Base-by-base conservation (phyloP, 257 asterid genomes). In the Capsicum chinense region DNA sequence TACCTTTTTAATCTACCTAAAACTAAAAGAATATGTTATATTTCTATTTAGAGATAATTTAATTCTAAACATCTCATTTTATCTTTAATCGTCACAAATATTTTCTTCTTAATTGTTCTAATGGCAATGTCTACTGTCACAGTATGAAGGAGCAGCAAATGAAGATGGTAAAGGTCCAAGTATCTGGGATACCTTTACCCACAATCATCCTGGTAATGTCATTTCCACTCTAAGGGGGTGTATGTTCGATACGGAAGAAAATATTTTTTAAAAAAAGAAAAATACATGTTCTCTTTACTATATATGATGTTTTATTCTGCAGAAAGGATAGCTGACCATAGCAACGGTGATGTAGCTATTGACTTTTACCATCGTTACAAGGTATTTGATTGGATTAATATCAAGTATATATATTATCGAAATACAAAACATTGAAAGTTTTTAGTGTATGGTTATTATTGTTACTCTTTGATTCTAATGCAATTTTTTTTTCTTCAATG, bases 141-240 rank as follows among this genome's bases (percentile, higher is more conserved):
- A 87, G 88, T 83, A 67, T n/a, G 87, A 87, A 85, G 89, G 89
- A 26, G 87, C 87, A 52, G 86, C 81, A 33, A 35, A 9, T 6
- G 70, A 87, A 84, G 87, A 67, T n/a, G 89, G 89, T 11, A 87
- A 67, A 84, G 87, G 87, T 5, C 87, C 69, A 33, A 87, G 89
- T 79, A 87, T 87, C 5, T 87, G 89, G 84, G 89, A 87, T 48
- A 82, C 85, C 5, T 87, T 33, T n/a, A 57, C 79, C 42, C 89
- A 81, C 78, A 66, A 86, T 9, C 66, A 63, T 62, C 87, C 87
- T 74, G 85, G 87, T 87, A 79, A 64, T 33, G 52, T 56, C 5
- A 15, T 71, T 42, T 33, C 19, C 83, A 47, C 35, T 83, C 39
- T 73, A 47, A 47, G 52, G 52, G 52, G 7, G 52, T 47, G 52